Evolutionary conservation across 805 yeast genomes (phyloP).

Genomic region (Nakazawaea pomicola): DNA sequence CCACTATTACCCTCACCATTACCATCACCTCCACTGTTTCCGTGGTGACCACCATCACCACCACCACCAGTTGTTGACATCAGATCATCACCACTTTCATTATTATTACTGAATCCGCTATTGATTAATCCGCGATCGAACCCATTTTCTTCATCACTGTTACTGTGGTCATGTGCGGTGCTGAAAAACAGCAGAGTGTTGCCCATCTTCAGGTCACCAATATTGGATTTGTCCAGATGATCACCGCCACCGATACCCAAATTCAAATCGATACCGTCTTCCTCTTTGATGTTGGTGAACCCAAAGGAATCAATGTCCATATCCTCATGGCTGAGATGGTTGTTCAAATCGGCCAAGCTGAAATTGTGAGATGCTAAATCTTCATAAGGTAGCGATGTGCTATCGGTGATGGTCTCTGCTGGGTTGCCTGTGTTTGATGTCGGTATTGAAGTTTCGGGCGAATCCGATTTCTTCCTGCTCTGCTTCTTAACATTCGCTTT

Average conservation of each 20-base stretch:
- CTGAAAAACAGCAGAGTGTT: too few species aligned
- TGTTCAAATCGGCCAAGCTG: background rate
- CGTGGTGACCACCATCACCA: constrained; percentile 9
- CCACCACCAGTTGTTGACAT: too few species aligned
- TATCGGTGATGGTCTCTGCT: background rate
- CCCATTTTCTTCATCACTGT: too few species aligned
- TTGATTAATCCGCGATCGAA: too few species aligned
- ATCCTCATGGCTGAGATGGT: background rate
- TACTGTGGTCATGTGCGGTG: too few species aligned
- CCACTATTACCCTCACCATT: constrained; percentile 9
- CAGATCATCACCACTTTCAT: too few species aligned
- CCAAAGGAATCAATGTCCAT: constrained; percentile 11
- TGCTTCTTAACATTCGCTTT: constrained; percentile 15
- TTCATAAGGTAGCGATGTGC: background rate
- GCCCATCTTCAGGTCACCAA: too few species aligned
- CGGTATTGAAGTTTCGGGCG: constrained; percentile 5
- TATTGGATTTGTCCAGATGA: background rate
- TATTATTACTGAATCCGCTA: constrained; percentile 9
- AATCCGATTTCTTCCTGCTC: constrained; percentile 8
- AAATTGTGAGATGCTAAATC: background rate
- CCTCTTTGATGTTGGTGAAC: constrained; percentile 6
- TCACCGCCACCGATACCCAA: background rate
- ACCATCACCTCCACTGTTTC: constrained; percentile 10
- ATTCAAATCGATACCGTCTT: background rate
- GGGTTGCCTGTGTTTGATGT: background rate